These are phyloP conservation scores for Anastatica hierochuntica DNA, from an alignment of 345 rosid genomes.

Conservation along the genomic window DNA sequence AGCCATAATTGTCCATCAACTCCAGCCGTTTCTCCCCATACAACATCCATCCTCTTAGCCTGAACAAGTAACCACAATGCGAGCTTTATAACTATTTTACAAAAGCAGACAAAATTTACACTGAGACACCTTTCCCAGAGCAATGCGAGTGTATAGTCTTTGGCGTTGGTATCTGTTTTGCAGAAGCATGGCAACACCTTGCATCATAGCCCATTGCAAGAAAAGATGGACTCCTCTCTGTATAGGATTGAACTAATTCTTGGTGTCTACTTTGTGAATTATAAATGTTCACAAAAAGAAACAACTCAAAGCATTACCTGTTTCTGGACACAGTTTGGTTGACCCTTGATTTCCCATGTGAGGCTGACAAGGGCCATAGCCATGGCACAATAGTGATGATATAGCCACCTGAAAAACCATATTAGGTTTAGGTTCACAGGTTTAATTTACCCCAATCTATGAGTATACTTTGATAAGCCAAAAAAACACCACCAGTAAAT, in stretches of 20 bases:
- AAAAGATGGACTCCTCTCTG: conserved; percentile 98
- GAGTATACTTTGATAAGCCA: neutral
- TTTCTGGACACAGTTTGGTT: conserved; percentile 86
- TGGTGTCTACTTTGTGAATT: conserved; percentile 4
- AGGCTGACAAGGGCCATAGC: conserved; percentile 95
- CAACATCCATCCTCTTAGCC: conserved; percentile 99
- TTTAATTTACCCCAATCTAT: neutral
- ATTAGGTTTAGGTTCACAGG: no score
- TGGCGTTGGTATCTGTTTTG: conserved; percentile 99
- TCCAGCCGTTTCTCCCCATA: conserved; percentile 99
- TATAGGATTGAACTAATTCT: conserved; percentile 15
- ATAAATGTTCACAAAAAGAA: conserved; percentile 2
- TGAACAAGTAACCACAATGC: conserved; percentile 15
- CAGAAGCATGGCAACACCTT: conserved; percentile 98
- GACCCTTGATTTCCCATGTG: conserved; percentile 98
- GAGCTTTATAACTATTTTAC: neutral
- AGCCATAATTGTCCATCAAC: conserved; percentile 95
- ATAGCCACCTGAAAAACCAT: conserved; percentile 79
- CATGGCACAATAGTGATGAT: conserved; percentile 98
- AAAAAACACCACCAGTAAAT: neutral
- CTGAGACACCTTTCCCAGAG: conserved; percentile 74
- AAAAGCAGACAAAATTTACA: neutral
- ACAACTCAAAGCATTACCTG: conserved; percentile 58
- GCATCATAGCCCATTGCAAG: conserved; percentile 99
- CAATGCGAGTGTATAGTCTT: conserved; percentile 96